Evolutionary conservation across 176 grass and related monocot genomes (phyloP).

Genomic region (Hyparrhenia diplandra): DNA sequence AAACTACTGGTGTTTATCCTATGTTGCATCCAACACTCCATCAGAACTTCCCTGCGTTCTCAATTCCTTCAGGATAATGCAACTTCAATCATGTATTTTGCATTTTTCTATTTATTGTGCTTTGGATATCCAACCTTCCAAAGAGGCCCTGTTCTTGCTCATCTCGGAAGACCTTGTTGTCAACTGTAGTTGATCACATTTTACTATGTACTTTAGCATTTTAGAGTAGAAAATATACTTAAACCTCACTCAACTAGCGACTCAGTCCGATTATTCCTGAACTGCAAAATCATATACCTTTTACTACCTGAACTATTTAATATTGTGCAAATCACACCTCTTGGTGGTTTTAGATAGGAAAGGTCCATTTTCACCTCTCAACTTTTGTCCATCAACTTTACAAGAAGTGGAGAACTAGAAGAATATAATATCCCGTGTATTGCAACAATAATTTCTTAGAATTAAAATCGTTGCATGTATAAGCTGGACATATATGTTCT

Average conservation of each 20-base stretch:
- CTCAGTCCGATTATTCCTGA: not conserved
- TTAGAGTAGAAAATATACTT: not conserved
- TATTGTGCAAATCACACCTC: no score
- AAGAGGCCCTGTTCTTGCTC: not conserved
- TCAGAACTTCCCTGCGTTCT: not conserved
- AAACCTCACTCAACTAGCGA: not conserved
- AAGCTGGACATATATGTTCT: not conserved
- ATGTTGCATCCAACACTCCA: not conserved
- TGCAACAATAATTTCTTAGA: no score
- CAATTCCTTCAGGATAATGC: not conserved
- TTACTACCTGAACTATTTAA: not conserved
- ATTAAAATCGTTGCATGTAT: no score
- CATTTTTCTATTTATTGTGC: not conserved
- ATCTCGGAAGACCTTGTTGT: not conserved
- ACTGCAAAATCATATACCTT: not conserved
- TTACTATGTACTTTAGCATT: not conserved
- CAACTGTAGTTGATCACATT: not conserved
- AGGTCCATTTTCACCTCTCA: not conserved
- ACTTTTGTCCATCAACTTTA: not conserved
- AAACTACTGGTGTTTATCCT: not conserved
- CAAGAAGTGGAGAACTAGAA: no score
- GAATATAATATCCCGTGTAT: no score
- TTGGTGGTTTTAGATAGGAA: not conserved
- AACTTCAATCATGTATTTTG: not conserved
- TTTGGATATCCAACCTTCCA: not conserved